phyloP scores from a whole-genome alignment of 495 filamentous ascomycete genomes.

The Podospora pseudocomata region DNA sequence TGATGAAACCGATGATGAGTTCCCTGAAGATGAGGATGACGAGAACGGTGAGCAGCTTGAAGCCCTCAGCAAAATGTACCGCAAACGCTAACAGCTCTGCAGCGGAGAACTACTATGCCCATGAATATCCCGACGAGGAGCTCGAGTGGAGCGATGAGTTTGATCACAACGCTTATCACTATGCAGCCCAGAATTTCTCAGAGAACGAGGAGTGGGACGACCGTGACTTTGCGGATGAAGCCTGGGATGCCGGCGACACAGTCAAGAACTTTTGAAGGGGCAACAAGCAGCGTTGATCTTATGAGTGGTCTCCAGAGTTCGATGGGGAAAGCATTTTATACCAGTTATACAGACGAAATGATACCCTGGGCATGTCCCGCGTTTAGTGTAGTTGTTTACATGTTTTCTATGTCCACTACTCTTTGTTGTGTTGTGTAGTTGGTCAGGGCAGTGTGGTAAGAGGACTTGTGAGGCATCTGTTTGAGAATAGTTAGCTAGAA shows the following conservation, averaged over 20 bases:
- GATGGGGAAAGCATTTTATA: neutral
- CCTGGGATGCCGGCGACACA: constrained; percentile 12
- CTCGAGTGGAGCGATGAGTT: constrained; percentile 53
- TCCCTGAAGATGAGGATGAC: constrained; percentile 47
- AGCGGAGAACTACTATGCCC: constrained; percentile 54
- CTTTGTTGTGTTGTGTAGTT: too few relatives aligned
- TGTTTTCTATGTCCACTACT: too few relatives aligned
- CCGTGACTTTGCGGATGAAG: constrained; percentile 24
- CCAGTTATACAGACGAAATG: neutral
- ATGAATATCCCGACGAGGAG: constrained; percentile 56
- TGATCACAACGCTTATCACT: constrained; percentile 44
- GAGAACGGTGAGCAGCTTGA: constrained; percentile 45
- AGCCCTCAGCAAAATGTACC: neutral
- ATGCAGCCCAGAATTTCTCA: constrained; percentile 41
- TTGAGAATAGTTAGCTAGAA: too few relatives aligned
- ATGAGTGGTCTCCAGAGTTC: neutral
- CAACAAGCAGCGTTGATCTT: neutral
- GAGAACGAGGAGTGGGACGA: constrained; percentile 44
- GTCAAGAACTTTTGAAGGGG: neutral
- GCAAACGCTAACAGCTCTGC: constrained; percentile 7
- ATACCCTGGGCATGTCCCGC: neutral
- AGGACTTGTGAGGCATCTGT: too few relatives aligned
- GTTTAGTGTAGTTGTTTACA: too few relatives aligned
- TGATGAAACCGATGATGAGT: constrained; percentile 2
- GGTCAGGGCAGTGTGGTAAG: too few relatives aligned